Evolutionary conservation across 192 early-diverging fungal species (phyloP), one percentile per base, ranked within the genome.

Genomic region (Radiomyces spectabilis): DNA sequence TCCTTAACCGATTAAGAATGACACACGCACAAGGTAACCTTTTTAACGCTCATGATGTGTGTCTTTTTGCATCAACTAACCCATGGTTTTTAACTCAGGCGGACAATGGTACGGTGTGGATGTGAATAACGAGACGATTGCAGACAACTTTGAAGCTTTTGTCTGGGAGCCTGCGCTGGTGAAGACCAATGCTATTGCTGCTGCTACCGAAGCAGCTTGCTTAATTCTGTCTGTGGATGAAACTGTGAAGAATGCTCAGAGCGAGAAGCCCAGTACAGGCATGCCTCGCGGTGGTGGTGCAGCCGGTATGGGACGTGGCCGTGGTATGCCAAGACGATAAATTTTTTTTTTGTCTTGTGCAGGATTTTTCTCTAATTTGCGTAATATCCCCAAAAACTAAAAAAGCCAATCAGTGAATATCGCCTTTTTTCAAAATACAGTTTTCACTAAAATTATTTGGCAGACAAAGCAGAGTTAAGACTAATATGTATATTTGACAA

Each of bases 151-250:
- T 69, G 85, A 79, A 10, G 81, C 85, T 46, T 98, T 97, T 69
- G 94, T 98, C 8, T 99, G 96, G 96, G 94, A 97, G 78, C 94
- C 94, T 5, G 87, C 94, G 34, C 81, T 97, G 44, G 94, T 99
- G 68, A 99, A 99, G 81, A 93, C 84, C 63, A 99, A 97, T 72
- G 86, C 89, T 63, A 85, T 99, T 58, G 74, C 91, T 26, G 86
- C 92, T 43, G 94, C 96, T 27, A 81, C 88, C 26, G 96, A 98
- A 69, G 96, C 96, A 21, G 96, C 94, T 2, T 96, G 93, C 59
- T 71, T 98, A 74, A 87, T 98, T 45, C 77, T 98, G 42, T 90
- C 87, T 43, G 93, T 98, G 12, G 96, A 98, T 72, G 96, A 98
- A 71, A 98, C 96, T 39, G 84, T 98, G 41, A 93, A 89, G 69